Percentiles rank a stretch among this genome's conserved stretches.
Evolutionary conservation across 768 basidiomycete species (phyloP).

Genomic region (Phanerochaete carnosa): DNA sequence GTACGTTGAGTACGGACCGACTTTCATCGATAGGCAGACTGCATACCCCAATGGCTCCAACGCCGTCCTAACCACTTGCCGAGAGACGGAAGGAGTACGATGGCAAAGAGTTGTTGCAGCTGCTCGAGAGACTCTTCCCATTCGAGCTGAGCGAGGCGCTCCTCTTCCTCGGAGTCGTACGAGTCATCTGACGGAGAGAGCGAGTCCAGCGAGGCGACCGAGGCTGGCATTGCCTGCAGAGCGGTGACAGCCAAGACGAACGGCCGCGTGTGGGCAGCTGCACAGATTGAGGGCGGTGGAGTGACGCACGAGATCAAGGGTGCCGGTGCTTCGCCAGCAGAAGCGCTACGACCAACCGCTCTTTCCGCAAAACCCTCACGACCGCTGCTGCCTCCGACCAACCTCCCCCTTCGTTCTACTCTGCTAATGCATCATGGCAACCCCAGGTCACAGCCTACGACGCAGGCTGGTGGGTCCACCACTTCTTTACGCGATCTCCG

Average conservation of each 20-base stretch:
- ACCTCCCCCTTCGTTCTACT: slow-evolving; percentile 6
- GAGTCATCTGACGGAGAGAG: slow-evolving; percentile 41
- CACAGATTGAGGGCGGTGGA: slow-evolving; percentile 2
- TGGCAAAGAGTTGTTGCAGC: slow-evolving; percentile 73
- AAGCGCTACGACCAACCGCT: not conserved
- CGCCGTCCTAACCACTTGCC: slow-evolving; percentile 87
- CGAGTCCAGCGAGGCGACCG: slow-evolving; percentile 60
- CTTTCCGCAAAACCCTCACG: slow-evolving; percentile 4
- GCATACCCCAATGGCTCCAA: slow-evolving; percentile 84
- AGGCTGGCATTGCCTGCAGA: slow-evolving; percentile 57
- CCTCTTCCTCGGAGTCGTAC: slow-evolving; percentile 64
- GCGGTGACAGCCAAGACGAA: not conserved
- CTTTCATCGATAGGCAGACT: not conserved
- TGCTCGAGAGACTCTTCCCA: slow-evolving; percentile 92
- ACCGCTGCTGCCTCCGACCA: not conserved
- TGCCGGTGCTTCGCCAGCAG: slow-evolving; percentile 2
- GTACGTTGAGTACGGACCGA: slow-evolving; percentile 1
- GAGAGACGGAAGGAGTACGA: slow-evolving; percentile 80
- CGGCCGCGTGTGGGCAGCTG: not conserved
- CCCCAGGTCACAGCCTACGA: slow-evolving; percentile 27
- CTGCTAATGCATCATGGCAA: slow-evolving; percentile 53
- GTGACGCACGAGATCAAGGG: slow-evolving; percentile 5
- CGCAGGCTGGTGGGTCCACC: slow-evolving; percentile 71
- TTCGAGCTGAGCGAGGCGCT: slow-evolving; percentile 77
- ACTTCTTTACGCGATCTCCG: slow-evolving; percentile 74